Base-by-base conservation (phyloP, 495 filamentous ascomycete species). In the Bombardia bombarda region DNA sequence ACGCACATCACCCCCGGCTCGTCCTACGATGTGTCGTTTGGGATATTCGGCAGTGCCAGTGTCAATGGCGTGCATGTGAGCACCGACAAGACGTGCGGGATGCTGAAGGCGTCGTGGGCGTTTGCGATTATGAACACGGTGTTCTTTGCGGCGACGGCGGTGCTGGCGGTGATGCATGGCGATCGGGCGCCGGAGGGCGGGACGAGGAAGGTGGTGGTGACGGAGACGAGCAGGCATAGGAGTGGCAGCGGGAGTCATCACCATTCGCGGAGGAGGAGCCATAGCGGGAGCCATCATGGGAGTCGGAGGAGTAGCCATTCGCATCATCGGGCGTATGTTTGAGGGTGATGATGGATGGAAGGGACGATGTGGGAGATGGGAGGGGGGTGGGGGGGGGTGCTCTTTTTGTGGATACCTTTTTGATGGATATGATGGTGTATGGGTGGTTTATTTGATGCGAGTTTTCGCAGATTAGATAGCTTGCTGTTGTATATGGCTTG, bases 81-180 rank as follows among this genome's bases (percentile, higher is more conserved):
- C 10, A 52, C 79, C 18, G 75, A 89, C 56, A 90, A 90, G 74
- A 74, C 72, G 3, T 95, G 89, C 62, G 75, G 77, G 14, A 90
- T 95, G 87, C 75, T 90, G 41, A 95, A 95, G 77, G 80, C 89
- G 1, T 72, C 67, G 47, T 95, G 85, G 49, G 89, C 86, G 2
- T 75, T 95, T 45, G 89, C 78, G 1, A 95, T 95, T 54, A 90
- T 95, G 79, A 87, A 92, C 53, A 67, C 66, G 40, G 65, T 93
- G 23, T 86, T 90, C 63, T 95, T 95, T 62, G 77, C 82, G 55
- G 65, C 86, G 55, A 90, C 87, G 1, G 69, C 68, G 21, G 55
- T 83, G 8, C 50, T 84, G 16, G 80, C 84, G 3, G 67, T 79
- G 31, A 61, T 84, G 39, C 74, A 84, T 42, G 66, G 70, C 18